A percentile compares a stretch with the other conserved stretches of the same genome.
These are phyloP conservation scores for Termitomyces sp. DNA, from an alignment of 768 basidiomycete genomes.

Conservation along the genomic window DNA sequence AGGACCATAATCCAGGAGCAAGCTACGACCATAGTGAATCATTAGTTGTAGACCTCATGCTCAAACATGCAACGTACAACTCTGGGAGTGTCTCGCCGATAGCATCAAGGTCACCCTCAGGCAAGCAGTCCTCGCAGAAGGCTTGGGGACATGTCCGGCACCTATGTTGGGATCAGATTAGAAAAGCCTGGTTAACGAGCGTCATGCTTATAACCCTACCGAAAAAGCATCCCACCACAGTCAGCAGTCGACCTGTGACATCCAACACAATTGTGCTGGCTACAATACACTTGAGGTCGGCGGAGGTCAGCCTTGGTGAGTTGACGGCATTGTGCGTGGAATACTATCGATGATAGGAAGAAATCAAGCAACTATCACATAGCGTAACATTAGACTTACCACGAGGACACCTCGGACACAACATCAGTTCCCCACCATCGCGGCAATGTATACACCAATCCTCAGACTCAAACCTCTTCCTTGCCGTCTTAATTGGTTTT, in stretches of 20 bases:
- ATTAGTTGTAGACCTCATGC: neutral
- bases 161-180: conserved; percentile 21
- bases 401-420: conserved; percentile 49
- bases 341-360: conserved; percentile 30
- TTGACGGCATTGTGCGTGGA: conserved; percentile 47
- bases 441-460: conserved; percentile 57
- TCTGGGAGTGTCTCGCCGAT: conserved; percentile 55
- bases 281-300: conserved; percentile 27
- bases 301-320: conserved; percentile 25
- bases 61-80: conserved; percentile 34
- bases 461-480: conserved; percentile 41
- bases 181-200: neutral
- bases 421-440: conserved; percentile 50
- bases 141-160: conserved; percentile 57
- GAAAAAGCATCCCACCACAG: conserved; percentile 54
- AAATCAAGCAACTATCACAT: neutral
- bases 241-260: conserved; percentile 41
- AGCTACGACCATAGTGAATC: conserved; percentile 19
- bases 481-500: conserved; percentile 24
- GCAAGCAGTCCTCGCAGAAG: conserved; percentile 60
- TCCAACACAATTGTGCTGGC: conserved; percentile 44
- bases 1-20: conserved; percentile 33
- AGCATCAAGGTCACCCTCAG: conserved; percentile 41
- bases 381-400: conserved; percentile 26
- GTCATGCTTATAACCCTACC: conserved; percentile 26